Percentiles rank a stretch among this genome's conserved stretches.
These are phyloP conservation scores for Mycena alexandri DNA, from an alignment of 768 basidiomycete genomes.

Conservation along the genomic window DNA sequence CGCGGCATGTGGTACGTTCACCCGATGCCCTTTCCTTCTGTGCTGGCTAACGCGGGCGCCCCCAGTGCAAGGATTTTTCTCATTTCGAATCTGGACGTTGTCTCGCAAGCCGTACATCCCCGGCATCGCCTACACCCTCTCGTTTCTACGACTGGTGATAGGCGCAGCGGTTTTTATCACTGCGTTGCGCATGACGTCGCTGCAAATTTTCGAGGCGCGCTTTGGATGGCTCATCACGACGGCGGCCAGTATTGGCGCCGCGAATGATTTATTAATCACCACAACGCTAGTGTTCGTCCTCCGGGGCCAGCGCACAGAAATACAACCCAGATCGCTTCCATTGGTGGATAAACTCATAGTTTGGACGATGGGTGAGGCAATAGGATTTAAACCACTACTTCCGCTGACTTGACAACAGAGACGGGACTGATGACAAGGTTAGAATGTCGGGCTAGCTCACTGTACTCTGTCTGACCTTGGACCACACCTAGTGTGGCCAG, in stretches of 20 bases:
- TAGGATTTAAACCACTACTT: too few relatives aligned
- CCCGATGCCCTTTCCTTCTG: too few relatives aligned
- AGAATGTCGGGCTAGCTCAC: background rate
- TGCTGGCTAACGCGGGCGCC: too few relatives aligned
- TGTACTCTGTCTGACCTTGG: background rate
- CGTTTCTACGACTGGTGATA: background rate
- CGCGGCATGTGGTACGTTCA: background rate
- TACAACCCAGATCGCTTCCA: background rate
- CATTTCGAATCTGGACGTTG: background rate
- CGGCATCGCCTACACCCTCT: background rate
- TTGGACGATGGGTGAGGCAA: conserved; percentile 9
- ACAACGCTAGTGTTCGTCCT: conserved; percentile 5
- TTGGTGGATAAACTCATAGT: conserved; percentile 6
- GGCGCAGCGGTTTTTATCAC: background rate
- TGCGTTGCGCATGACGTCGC: background rate
- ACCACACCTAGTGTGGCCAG: background rate
- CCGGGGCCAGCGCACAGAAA: background rate
- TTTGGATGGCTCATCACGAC: conserved; percentile 1
- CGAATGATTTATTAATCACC: background rate
- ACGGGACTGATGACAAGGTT: conserved; percentile 13
- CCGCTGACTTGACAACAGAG: background rate
- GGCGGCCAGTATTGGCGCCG: background rate
- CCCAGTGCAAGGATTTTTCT: background rate
- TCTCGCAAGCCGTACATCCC: background rate
- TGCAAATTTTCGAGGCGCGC: background rate